Base-by-base conservation (phyloP, 2,329 filamentous ascomycete genomes). In the Chaetothyriales sp. region DNA sequence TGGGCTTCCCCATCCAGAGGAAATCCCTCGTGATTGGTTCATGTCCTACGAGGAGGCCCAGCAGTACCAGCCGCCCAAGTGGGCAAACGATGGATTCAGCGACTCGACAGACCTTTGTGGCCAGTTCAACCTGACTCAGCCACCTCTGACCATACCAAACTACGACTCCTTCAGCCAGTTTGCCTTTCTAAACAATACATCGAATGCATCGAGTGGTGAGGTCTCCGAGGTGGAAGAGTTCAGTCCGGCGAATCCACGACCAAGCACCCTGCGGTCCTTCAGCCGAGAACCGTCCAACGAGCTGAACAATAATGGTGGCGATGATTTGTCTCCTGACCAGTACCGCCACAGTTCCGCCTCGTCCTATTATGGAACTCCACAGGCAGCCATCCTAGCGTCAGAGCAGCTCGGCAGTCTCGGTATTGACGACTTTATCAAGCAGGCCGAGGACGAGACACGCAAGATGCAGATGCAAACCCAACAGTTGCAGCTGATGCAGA, bases 131-230 rank as follows among this genome's bases (percentile, higher is more conserved):
- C 18, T 47, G 20, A 53, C 44, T 42, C 46, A 54, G 42, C 45
- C 46, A 20, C 51, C 49, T 32, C 53, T 53, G 18, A 65, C 68
- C 43, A 64, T 52, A 48, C 18, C 26, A 19, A 36, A 49, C 5
- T 53, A 52, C 43, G 50, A 52, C 39, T 42, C 47, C 5, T 46
- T 51, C 32, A 39, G 42, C 56, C 45, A 47, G 26, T 47, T 47
- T 28, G 45, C 20, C 45, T 26, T 26, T 32, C 26, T 47, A 10
- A 32, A 47, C 45, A 22, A 66, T 25, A 64, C 67, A 7, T 60
- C 70, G 1, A 68, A 66, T 9, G 72, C 70, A 7, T 73, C 72
- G 2, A 73, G 71, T 4, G 71, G 70, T n/a, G 71, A 73, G 46
- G 62, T 69, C 18, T 73, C 72, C 2, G 72, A 74, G 55, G 64